Percentiles rank a stretch among this genome's conserved stretches.
phyloP scores from a whole-genome alignment of 768 basidiomycete species.

The Tricholoma hemisulphureum region DNA sequence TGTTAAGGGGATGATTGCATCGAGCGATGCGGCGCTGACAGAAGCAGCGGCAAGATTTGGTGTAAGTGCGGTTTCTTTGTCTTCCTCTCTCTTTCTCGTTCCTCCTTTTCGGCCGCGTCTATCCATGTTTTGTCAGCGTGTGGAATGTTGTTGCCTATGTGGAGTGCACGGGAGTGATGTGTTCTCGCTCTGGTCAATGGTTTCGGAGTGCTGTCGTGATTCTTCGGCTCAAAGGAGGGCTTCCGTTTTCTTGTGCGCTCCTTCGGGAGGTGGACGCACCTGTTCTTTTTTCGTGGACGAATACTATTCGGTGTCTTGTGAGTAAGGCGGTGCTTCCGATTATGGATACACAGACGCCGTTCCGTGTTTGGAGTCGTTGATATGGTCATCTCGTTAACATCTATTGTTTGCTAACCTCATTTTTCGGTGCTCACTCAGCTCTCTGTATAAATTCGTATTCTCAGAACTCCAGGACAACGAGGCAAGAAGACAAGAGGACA shows the following conservation, averaged over 20 bases:
- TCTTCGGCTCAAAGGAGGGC: background rate
- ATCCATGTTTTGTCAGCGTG: background rate
- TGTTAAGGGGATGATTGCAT: constrained; percentile 53
- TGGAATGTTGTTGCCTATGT: too few relatives aligned
- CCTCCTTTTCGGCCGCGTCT: background rate
- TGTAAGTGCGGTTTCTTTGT: constrained; percentile 23
- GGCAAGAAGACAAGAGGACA: background rate
- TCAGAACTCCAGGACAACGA: background rate
- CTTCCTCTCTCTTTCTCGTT: background rate
- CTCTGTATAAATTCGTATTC: background rate
- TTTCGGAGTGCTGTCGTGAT: background rate
- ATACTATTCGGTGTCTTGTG: too few relatives aligned
- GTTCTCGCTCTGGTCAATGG: too few relatives aligned
- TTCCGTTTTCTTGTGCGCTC: background rate
- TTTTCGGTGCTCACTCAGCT: background rate
- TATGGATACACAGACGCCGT: too few relatives aligned
- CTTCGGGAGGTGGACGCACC: background rate
- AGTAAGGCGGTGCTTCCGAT: too few relatives aligned
- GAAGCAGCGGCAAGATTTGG: constrained; percentile 62
- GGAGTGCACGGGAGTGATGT: too few relatives aligned
- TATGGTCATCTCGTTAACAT: too few relatives aligned
- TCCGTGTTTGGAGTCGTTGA: too few relatives aligned
- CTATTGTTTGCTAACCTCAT: too few relatives aligned
- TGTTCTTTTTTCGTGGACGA: background rate
- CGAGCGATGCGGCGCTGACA: constrained; percentile 51